Conservation (phyloP, 371 early-diverging fungal species). For the Mucor plumbeus region DNA sequence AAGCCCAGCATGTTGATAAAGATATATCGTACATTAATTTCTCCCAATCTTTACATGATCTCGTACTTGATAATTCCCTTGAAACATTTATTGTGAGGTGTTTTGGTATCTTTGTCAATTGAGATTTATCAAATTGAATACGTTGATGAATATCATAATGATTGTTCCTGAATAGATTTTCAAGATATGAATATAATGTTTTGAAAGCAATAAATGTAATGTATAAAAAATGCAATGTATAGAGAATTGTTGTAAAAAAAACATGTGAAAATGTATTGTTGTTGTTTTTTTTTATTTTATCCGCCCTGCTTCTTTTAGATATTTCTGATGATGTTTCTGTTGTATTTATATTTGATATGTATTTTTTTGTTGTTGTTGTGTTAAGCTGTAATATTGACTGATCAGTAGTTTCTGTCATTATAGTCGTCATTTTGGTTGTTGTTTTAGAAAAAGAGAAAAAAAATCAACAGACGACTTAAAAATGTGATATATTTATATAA, state of each 20-base stretch:
- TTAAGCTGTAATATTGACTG: constrained; percentile 1
- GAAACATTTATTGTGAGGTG: constrained; percentile 48
- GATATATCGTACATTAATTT: constrained; percentile 41
- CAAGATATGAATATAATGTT: constrained; percentile 14
- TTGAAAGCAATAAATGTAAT: constrained; percentile 26
- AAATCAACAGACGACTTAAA: not conserved
- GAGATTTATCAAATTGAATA: constrained; percentile 36
- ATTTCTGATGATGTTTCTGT: constrained; percentile 17
- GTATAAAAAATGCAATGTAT: constrained; percentile 34
- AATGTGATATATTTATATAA: not conserved
- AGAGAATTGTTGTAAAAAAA: constrained; percentile 20
- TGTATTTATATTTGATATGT: constrained; percentile 6
- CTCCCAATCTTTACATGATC: constrained; percentile 40
- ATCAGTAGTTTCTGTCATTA: constrained; percentile 9
- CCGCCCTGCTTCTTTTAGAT: constrained; percentile 14
- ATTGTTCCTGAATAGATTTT: not conserved
- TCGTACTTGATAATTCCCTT: constrained; percentile 35
- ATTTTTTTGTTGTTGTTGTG: constrained; percentile 1
- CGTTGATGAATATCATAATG: constrained; percentile 13
- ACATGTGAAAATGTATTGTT: constrained; percentile 9
- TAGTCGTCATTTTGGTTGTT: constrained; percentile 5
- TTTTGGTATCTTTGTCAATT: constrained; percentile 49
- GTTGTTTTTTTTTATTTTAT: not conserved
- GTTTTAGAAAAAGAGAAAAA: not conserved
- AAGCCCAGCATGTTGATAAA: constrained; percentile 49